Base-by-base conservation (phyloP, 164 flowering plant genomes). In the Aristolochia californica region DNA sequence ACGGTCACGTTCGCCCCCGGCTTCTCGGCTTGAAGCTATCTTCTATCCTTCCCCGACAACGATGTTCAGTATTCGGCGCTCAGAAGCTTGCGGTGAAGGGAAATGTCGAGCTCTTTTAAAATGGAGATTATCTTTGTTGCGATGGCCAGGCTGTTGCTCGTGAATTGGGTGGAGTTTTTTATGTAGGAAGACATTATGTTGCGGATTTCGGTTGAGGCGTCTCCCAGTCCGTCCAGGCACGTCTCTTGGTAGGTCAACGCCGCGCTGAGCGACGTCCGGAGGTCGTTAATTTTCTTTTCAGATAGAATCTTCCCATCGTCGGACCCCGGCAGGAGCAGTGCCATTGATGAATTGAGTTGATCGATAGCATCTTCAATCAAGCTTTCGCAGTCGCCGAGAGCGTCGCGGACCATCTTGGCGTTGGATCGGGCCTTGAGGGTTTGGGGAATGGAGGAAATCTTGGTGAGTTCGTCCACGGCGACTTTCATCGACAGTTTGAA, bases 101-200 rank as follows among this genome's bases (percentile, higher is more conserved):
- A 45, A 25, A 58, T 21, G 27, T 70, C 71, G 57, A 78, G 2
- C 0, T 77, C 60, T 18, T 58, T 55, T 0, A 61, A 65, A 0
- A 66, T 45, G 2, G 64, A 55, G 1, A 67, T 58, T 38, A 84
- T 61, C 43, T 66, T 65, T 0, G 61, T 75, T 24, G 75, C 53
- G 28, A 87, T 79, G 0, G 95, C 88, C 0, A 87, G 75, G 22
- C 81, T 72, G 38, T 83, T 90, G 73, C 93, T 80, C 0, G 84
- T 78, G 34, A 73, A 62, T 57, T 81, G 76, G 1, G 74, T 72
- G 0, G 90, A 77, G 45, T 78, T 77, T 57, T 68, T 76, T 12
- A 87, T 48, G 7, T 48, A 8, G 0, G 48, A 40, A 0, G 23
- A 15, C n/a, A 69, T 24, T 2, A 30, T 43, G 1, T 5, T 30